Conservation (phyloP, 805 yeast genomes). For the Ogataea nakhonphanomensis region DNA sequence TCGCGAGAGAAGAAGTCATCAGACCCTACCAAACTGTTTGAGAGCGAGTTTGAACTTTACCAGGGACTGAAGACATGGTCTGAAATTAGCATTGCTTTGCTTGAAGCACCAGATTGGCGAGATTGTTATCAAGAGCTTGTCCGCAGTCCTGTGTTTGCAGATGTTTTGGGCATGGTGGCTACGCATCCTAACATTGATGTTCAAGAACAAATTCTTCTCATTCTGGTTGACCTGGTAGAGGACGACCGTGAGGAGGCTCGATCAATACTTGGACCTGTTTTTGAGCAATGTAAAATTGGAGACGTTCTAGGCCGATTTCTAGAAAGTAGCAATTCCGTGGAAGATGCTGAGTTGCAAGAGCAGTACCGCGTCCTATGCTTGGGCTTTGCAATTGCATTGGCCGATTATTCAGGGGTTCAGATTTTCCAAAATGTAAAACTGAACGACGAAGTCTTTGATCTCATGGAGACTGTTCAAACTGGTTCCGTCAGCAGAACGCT, state of each 20-base stretch:
- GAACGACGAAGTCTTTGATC: conserved; percentile 5
- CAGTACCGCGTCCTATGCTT: conserved; percentile 10
- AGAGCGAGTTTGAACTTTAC: conserved; percentile 20
- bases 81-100: conserved; percentile 17
- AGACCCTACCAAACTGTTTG: conserved; percentile 17
- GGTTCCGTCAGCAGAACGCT: conserved; percentile 5
- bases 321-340: neutral
- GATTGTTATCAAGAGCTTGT: conserved; percentile 8
- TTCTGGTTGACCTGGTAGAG: conserved; percentile 14
- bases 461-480: neutral
- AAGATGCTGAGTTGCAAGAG: conserved; percentile 1
- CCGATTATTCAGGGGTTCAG: conserved; percentile 2
- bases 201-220: conserved; percentile 11
- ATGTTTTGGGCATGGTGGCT: conserved; percentile 13
- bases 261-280: conserved; percentile 1
- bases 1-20: conserved; percentile 8
- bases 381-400: conserved; percentile 6
- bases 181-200: conserved; percentile 19
- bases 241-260: conserved; percentile 4
- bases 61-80: conserved; percentile 18
- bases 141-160: conserved; percentile 5
- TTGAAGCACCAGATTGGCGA: conserved; percentile 12
- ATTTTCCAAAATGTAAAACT: conserved; percentile 1
- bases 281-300: conserved; percentile 3
- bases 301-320: conserved; percentile 11